These are phyloP conservation scores for Vanderwaltozyma polyspora DNA, from an alignment of 805 yeast species.

Conservation along the genomic window DNA sequence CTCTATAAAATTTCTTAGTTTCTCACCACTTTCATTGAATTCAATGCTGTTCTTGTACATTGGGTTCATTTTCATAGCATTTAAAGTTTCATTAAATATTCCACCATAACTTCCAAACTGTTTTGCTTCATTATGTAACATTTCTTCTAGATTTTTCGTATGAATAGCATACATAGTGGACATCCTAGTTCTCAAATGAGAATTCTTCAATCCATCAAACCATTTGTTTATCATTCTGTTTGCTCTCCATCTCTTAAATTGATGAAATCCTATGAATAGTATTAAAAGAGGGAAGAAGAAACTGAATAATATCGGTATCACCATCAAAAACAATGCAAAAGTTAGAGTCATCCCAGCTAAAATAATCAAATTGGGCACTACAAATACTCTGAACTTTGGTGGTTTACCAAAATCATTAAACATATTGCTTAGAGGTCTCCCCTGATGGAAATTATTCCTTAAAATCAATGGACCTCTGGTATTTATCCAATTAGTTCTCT, in stretches of 20 bases:
- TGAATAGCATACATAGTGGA: slow-evolving; percentile 11
- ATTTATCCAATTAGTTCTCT: no score
- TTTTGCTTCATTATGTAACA: background rate
- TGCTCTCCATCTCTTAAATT: slow-evolving; percentile 18
- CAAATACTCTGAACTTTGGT: slow-evolving; percentile 5
- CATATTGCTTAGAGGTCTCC: no score
- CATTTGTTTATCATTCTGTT: slow-evolving; percentile 8
- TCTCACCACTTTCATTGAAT: slow-evolving; percentile 2
- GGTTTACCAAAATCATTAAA: no score
- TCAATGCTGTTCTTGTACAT: slow-evolving; percentile 5
- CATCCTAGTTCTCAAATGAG: slow-evolving; percentile 9
- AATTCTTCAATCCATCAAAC: slow-evolving; percentile 3
- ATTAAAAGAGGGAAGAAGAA: slow-evolving; percentile 18
- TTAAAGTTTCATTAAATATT: background rate
- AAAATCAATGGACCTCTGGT: no score
- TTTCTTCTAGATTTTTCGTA: slow-evolving; percentile 4
- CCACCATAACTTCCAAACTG: background rate
- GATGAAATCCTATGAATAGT: slow-evolving; percentile 11
- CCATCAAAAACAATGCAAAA: slow-evolving; percentile 4
- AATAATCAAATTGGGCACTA: slow-evolving; percentile 10
- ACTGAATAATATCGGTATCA: slow-evolving; percentile 9
- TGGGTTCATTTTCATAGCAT: background rate
- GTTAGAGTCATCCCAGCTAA: no score
- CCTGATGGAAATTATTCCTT: no score
- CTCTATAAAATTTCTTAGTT: slow-evolving; percentile 8